Base-by-base conservation (phyloP, 192 early-diverging fungal genomes). In the Coemansia sp. region DNA sequence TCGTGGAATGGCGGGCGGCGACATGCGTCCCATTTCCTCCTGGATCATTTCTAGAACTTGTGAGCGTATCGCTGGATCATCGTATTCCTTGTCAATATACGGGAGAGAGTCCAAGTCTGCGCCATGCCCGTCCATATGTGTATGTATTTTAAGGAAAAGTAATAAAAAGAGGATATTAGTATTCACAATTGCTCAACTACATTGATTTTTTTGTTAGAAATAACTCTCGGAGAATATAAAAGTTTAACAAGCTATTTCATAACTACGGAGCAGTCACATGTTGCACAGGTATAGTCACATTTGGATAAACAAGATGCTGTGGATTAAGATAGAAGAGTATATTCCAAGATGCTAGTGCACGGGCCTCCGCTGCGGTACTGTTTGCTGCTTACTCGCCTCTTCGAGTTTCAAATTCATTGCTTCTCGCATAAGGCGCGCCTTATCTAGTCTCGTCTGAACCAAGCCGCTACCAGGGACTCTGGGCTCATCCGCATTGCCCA, bases 71-170 rank as follows among this genome's bases (percentile, higher is more conserved):
- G 31, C 36, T 13, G 77, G 74, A 15, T 84, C 78, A 31, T 78
- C 77, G 42, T 84, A 84, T 12, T 84, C 82, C 65, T 76, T 79
- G 71, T 84, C 82, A 11, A 84, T 79, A 41, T 84, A 84, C 33
- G 82, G 82, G 12, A 84, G 75, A 46, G 82, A 78, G 43, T 75
- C 73, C n/a, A 75, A 20, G 40, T 36, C 38, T 42, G 41, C 38
- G 16, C 57, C 57, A 60, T 60, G 57, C 1, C 18, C 57, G 57
- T 60, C 57, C 57, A 60, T 47, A n/a, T n/a, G n/a, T 60, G 57
- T 9, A 16, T n/a, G 18, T 34, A 12, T 55, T 13, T 27, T 51
- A 16, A 20, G 49, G 3, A 1, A 33, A 44, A 65, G 63, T 13
- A 44, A 44, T 40, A 64, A 44, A n/a, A 44, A 16, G 29, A 44